Evolutionary conservation across 176 grass and related monocot species (phyloP).

Genomic region (Aegilops bicornis): DNA sequence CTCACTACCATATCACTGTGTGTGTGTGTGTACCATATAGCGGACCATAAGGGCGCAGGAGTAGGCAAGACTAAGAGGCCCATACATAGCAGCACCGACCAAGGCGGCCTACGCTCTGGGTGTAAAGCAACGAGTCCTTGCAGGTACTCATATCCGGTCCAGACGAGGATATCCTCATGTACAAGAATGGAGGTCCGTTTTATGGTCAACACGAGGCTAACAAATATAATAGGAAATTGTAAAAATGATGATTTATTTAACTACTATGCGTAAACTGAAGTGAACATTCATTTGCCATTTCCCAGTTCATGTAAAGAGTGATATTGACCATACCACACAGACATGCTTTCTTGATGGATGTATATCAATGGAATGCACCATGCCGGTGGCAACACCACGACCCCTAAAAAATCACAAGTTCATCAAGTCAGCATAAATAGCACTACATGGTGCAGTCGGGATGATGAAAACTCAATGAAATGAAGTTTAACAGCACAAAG

Average conservation of each 20-base stretch:
- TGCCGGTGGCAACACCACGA: conserved; percentile 44
- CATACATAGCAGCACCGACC: no score
- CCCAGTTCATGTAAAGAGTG: background rate
- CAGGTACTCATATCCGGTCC: no score
- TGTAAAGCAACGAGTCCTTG: no score
- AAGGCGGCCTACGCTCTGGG: no score
- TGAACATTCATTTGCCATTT: background rate
- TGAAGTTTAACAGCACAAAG: background rate
- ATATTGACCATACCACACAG: conserved; percentile 59
- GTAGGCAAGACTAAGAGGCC: no score
- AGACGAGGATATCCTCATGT: background rate
- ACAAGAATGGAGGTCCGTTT: background rate
- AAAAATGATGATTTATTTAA: background rate
- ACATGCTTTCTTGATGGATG: conserved; percentile 94
- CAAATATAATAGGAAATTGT: background rate
- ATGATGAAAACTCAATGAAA: background rate
- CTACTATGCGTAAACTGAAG: background rate
- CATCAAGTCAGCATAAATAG: conserved; percentile 6
- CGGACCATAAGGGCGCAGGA: no score
- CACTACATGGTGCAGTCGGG: background rate
- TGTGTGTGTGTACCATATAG: no score
- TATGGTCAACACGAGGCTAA: background rate
- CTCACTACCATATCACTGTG: no score
- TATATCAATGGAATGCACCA: conserved; percentile 91
- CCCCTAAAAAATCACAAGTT: conserved; percentile 49